Evolutionary conservation across 305 asterid genomes (phyloP), one percentile per base, ranked within the genome.

Genomic region (Ajuga reptans): DNA sequence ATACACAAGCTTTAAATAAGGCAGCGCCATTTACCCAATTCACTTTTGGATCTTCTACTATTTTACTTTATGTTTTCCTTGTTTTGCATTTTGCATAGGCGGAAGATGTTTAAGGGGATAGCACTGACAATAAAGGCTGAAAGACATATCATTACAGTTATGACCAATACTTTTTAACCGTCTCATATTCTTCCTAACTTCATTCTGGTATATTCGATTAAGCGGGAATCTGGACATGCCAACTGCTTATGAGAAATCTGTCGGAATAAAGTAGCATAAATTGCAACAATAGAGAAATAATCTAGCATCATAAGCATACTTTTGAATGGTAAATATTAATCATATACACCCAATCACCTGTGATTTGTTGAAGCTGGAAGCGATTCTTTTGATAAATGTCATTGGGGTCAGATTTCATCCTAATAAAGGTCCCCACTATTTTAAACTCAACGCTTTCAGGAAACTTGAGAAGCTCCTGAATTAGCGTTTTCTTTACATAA

Each of bases 341-440:
- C 60, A 57, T 34, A 18, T 16, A 54, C 59, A 70, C n/a, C 66
- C 29, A 77, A 72, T 69, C 72, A 93, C 97, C 97, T 83, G 87
- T 79, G 60, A 93, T 92, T 76, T 58, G 87, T 76, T 87, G 92
- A 73, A 93, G 95, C 77, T 89, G 96, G 83, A 86, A 80, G 46
- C 82, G 80, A 76, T 84, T 77, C 82, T 86, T 90, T 73, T 88
- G 97, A 72, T 52, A 76, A 72, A 79, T 88, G 77, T 93, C 96
- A 64, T 83, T 71, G 11, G 90, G 96, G 71, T 92, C 96, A 60
- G 86, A 78, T 66, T 84, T 92, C 77, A 90, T 77, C 84, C 97
- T 83, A 73, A 93, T 92, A 77, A 87, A 89, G 82, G 96, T 84
- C 54, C 96, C 99, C 75, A 85, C 73, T 56, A 90, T 24, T 79